A percentile compares a stretch with the other conserved stretches of the same genome.
These are phyloP conservation scores for Lichtheimia ramosa DNA, from an alignment of 371 early-diverging fungal genomes.

Conservation along the genomic window DNA sequence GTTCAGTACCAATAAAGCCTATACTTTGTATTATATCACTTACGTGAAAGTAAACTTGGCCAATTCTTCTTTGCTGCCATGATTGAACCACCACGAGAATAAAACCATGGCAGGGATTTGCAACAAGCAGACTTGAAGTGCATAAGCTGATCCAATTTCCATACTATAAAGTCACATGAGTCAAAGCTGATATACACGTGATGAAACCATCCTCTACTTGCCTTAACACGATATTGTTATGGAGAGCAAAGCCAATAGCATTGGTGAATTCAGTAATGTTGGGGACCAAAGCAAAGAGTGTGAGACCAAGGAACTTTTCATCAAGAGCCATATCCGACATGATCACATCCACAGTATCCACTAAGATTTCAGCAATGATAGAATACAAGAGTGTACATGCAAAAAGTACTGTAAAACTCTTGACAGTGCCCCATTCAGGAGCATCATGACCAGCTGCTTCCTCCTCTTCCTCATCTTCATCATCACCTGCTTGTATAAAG, in stretches of 20 bases:
- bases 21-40: no score
- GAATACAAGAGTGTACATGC: slow-evolving; percentile 84
- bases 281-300: slow-evolving; percentile 93
- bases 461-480: slow-evolving; percentile 63
- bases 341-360: slow-evolving; percentile 75
- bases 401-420: slow-evolving; percentile 79
- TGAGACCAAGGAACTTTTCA: slow-evolving; percentile 91
- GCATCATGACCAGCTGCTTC: slow-evolving; percentile 87
- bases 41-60: slow-evolving; percentile 47
- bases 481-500: slow-evolving; percentile 50
- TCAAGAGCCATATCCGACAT: slow-evolving; percentile 65
- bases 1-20: not conserved
- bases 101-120: slow-evolving; percentile 95
- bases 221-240: slow-evolving; percentile 90
- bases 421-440: slow-evolving; percentile 88
- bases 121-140: slow-evolving; percentile 90
- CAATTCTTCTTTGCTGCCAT: slow-evolving; percentile 38
- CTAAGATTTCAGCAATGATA: slow-evolving; percentile 85
- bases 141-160: slow-evolving; percentile 96
- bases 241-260: slow-evolving; percentile 91
- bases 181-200: slow-evolving; percentile 4
- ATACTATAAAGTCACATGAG: slow-evolving; percentile 40
- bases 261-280: slow-evolving; percentile 96
- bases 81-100: slow-evolving; percentile 73
- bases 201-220: slow-evolving; percentile 7